Percentiles rank a stretch among this genome's conserved stretches.
These are phyloP conservation scores for Fomitopsis palustris DNA, from an alignment of 1,284 basidiomycete species.

Conservation along the genomic window DNA sequence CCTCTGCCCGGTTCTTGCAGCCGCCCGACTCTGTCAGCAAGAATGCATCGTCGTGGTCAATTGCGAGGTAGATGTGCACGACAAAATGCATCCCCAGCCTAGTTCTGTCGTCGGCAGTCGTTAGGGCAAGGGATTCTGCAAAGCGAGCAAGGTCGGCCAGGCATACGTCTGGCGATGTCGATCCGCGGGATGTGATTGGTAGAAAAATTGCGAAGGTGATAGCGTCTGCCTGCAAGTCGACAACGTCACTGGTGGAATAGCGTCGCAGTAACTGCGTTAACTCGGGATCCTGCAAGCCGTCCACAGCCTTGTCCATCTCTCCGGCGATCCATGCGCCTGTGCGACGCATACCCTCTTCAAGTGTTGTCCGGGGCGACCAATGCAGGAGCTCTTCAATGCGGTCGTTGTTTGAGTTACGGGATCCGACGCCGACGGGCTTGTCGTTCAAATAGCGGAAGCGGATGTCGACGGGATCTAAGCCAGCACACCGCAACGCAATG, in stretches of 20 bases:
- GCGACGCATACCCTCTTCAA: constrained; percentile 42
- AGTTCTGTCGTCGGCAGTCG: constrained; percentile 42
- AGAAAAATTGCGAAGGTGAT: constrained; percentile 50
- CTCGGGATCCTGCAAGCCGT: not conserved
- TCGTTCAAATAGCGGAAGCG: constrained; percentile 25
- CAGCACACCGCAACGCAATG: constrained; percentile 35
- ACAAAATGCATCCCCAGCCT: constrained; percentile 32
- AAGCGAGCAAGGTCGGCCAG: constrained; percentile 40
- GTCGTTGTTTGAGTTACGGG: constrained; percentile 52
- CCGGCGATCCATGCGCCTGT: constrained; percentile 46
- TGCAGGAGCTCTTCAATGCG: constrained; percentile 29
- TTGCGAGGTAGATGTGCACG: constrained; percentile 47
- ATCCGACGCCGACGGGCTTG: constrained; percentile 44
- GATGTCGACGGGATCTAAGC: constrained; percentile 28
- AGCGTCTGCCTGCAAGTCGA: constrained; percentile 34
- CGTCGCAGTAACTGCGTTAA: not conserved
- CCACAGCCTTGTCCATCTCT: constrained; percentile 31
- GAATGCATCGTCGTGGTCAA: constrained; percentile 48
- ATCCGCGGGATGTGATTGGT: constrained; percentile 52
- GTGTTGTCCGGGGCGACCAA: constrained; percentile 39
- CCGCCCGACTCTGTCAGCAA: constrained; percentile 23
- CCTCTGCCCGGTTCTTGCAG: constrained; percentile 33
- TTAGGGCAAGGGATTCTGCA: constrained; percentile 38
- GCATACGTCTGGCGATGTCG: constrained; percentile 31
- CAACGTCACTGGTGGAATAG: constrained; percentile 4